These are phyloP conservation scores for Aspergillus viridinutans DNA, from an alignment of 2,329 filamentous ascomycete genomes.

Conservation along the genomic window DNA sequence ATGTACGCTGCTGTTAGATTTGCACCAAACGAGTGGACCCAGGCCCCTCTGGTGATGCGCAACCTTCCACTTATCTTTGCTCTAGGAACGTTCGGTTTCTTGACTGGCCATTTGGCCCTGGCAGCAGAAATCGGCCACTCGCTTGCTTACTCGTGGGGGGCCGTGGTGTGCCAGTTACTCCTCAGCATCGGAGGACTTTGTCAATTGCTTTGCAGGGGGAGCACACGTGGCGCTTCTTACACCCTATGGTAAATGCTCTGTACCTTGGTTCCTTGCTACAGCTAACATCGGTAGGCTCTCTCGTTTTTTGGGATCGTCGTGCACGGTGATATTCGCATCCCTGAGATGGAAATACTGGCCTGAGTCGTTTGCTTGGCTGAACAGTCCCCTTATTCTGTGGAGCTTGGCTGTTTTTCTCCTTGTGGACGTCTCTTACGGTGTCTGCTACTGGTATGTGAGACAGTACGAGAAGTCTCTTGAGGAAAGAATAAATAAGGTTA, in stretches of 20 bases:
- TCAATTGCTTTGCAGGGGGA: conserved; percentile 12
- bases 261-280: background rate
- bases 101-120: background rate
- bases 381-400: conserved; percentile 10
- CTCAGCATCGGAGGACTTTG: conserved; percentile 10
- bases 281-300: conserved; percentile 6
- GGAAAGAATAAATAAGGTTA: background rate
- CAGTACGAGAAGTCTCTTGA: background rate
- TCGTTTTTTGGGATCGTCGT: conserved; percentile 9
- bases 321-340: conserved; percentile 5
- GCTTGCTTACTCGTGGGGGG: conserved; percentile 11
- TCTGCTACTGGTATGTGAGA: conserved; percentile 7
- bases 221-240: conserved; percentile 14
- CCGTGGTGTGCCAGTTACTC: conserved; percentile 7
- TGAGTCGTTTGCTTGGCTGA: conserved; percentile 9
- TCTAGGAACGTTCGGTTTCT: conserved; percentile 1
- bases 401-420: conserved; percentile 6
- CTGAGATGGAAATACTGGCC: conserved; percentile 11
- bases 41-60: conserved; percentile 13
- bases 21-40: conserved; percentile 12
- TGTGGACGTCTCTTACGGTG: conserved; percentile 7
- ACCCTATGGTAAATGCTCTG: conserved; percentile 6
- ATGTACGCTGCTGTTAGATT: conserved; percentile 12
- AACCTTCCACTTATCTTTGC: conserved; percentile 10
- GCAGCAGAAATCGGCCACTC: conserved; percentile 6